A percentile compares a stretch with the other conserved stretches of the same genome.
Evolutionary conservation across 768 basidiomycete genomes (phyloP).

Genomic region (Tulasnella sp.): DNA sequence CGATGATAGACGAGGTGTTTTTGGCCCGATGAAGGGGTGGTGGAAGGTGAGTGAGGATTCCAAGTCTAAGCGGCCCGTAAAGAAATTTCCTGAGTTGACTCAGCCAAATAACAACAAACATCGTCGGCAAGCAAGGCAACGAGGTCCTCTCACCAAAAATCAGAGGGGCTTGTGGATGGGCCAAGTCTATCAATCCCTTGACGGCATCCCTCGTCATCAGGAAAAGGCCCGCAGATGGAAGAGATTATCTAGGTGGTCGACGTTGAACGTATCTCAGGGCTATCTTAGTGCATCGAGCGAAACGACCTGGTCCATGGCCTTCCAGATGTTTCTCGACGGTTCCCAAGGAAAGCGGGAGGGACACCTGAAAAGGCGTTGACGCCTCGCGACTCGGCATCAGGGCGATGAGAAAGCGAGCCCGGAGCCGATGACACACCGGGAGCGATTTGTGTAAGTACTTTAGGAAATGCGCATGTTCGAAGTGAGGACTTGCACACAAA

Average conservation of each 20-base stretch:
- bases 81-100: slow-evolving; percentile 22
- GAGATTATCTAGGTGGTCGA: not conserved
- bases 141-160: not conserved
- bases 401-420: not conserved
- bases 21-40: slow-evolving; percentile 17
- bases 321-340: not conserved
- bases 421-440: slow-evolving; percentile 5
- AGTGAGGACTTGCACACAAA: not conserved
- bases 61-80: not conserved
- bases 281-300: not conserved
- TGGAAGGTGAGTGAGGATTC: not conserved
- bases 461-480: not conserved
- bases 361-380: not conserved
- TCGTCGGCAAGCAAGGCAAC: not conserved
- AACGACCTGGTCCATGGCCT: not conserved
- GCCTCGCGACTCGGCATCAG: not conserved
- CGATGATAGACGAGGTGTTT: not conserved
- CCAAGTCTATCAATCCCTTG: not conserved
- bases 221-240: not conserved
- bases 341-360: not conserved
- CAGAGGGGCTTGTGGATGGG: not conserved
- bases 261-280: not conserved
- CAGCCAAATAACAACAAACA: slow-evolving; percentile 21
- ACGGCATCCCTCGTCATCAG: not conserved
- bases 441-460: not conserved